These are phyloP conservation scores for Dipodascopsis uninucleata DNA, from an alignment of 805 yeast species.

Conservation along the genomic window DNA sequence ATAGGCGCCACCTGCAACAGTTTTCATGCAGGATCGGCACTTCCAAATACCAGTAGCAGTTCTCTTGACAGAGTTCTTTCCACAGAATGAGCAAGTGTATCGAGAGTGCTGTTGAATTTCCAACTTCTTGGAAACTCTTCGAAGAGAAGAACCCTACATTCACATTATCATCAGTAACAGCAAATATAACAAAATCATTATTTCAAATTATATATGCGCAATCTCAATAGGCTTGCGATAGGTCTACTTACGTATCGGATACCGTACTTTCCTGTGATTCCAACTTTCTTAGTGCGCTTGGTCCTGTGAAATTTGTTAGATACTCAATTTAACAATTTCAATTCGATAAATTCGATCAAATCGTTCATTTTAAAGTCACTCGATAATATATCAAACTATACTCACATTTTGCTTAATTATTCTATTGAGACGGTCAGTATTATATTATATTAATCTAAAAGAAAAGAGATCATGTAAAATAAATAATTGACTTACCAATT, in stretches of 20 bases:
- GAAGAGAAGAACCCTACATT: constrained; percentile 85
- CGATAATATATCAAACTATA: too few species aligned
- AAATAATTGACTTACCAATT: too few species aligned
- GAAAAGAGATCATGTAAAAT: too few species aligned
- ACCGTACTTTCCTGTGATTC: constrained; percentile 99
- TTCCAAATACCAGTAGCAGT: constrained; percentile 98
- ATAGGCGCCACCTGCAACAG: constrained; percentile 99
- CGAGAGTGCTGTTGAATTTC: constrained; percentile 98
- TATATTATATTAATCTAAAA: neutral
- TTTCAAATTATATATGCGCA: neutral
- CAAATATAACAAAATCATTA: neutral
- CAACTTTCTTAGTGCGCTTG: constrained; percentile 99
- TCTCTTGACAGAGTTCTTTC: constrained; percentile 97
- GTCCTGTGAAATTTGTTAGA: constrained; percentile 55
- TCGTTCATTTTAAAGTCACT: too few species aligned
- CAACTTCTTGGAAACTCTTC: constrained; percentile 99
- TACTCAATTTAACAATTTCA: neutral
- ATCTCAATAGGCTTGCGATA: too few species aligned
- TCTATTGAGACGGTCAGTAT: constrained; percentile 1
- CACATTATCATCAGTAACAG: neutral
- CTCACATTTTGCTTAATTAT: too few species aligned
- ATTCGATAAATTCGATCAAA: too few species aligned
- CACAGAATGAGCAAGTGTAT: constrained; percentile 99
- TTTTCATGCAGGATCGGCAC: constrained; percentile 91
- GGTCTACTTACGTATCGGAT: constrained; percentile 69